Evolutionary conservation across 495 filamentous ascomycete genomes (phyloP), one percentile per base, ranked within the genome.

Genomic region (Acidomyces sp.): DNA sequence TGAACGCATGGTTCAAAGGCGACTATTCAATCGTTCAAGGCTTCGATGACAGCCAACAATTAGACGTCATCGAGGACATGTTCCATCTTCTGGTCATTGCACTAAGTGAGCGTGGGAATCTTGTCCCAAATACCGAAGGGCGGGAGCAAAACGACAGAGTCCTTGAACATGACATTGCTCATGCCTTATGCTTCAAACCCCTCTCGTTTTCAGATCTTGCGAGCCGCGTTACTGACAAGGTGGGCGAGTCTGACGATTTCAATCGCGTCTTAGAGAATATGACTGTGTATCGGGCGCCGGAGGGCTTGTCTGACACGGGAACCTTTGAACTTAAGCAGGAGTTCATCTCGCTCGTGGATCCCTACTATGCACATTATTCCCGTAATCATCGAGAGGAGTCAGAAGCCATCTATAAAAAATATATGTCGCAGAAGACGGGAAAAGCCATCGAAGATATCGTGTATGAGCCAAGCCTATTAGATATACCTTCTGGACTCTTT

Each of bases 341-440:
- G 40, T 85, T 77, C 47, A 68, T 93, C 20, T 79, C 82, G 39
- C 69, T 92, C 19, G 73, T 96, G 21, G 90, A 99, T 57, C 90
- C 90, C 3, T 99, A 95, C 54, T 84, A 84, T 51, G 78, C 85
- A 11, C 83, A 95, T 49, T 99, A 90, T 62, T 86, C 74, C 47
- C 92, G 93, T 59, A 96, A 96, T 56, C 92, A 96, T 58, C 80
- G 90, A 19, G 90, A 99, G 52, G 90, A 99, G 55, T 82, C 87
- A 0, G 90, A 99, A 62, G 78, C 68, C 39, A 80, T 82, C 13
- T 94, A 86, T 59, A 81, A 75, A 41, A 78, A 77, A 37, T 80
- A 83, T 70, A 74, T 87, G 63, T 80, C 85, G 6, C 88, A 92
- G 62, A 82, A 81, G 63, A 85, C 80, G 0, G 87, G 90, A 1